Evolutionary conservation across 352 stramenopile species (phyloP).

Genomic region (Phytophthora megakarya): DNA sequence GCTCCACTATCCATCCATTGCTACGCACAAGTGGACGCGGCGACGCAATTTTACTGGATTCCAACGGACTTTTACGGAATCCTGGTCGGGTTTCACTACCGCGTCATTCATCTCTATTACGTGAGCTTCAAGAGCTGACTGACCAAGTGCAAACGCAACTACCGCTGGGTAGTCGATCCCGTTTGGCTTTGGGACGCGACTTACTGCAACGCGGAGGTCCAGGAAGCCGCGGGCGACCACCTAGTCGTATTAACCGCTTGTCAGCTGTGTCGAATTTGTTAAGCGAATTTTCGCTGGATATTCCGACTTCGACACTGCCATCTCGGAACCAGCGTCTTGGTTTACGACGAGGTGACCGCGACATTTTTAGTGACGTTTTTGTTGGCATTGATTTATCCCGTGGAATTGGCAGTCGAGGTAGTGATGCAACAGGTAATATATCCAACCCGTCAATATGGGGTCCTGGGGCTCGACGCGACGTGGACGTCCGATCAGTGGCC

Average conservation of each 20-base stretch:
- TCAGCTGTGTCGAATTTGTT: constrained; percentile 78
- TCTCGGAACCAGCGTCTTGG: constrained; percentile 41
- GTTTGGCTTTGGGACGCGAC: constrained; percentile 47
- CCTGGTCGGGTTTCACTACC: constrained; percentile 49
- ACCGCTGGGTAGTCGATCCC: constrained; percentile 36
- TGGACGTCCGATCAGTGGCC: constrained; percentile 71
- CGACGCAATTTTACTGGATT: constrained; percentile 39
- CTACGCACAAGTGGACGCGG: constrained; percentile 45
- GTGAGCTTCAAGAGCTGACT: constrained; percentile 74
- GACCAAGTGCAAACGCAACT: constrained; percentile 80
- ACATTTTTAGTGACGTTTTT: constrained; percentile 52
- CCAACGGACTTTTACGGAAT: constrained; percentile 34
- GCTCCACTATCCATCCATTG: constrained; percentile 42
- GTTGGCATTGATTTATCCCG: constrained; percentile 42
- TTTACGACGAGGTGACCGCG: constrained; percentile 54
- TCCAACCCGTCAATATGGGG: constrained; percentile 46
- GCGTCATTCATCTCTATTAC: constrained; percentile 72
- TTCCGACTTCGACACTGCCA: constrained; percentile 48
- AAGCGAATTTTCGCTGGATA: constrained; percentile 84
- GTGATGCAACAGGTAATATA: constrained; percentile 32
- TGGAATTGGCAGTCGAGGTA: constrained; percentile 39
- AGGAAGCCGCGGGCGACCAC: constrained; percentile 52
- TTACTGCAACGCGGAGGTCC: constrained; percentile 42
- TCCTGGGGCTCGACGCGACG: constrained; percentile 36
- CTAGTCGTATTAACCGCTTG: constrained; percentile 64